Conservation (phyloP, 2,329 filamentous ascomycete genomes). For the Rhynchosporium secalis region DNA sequence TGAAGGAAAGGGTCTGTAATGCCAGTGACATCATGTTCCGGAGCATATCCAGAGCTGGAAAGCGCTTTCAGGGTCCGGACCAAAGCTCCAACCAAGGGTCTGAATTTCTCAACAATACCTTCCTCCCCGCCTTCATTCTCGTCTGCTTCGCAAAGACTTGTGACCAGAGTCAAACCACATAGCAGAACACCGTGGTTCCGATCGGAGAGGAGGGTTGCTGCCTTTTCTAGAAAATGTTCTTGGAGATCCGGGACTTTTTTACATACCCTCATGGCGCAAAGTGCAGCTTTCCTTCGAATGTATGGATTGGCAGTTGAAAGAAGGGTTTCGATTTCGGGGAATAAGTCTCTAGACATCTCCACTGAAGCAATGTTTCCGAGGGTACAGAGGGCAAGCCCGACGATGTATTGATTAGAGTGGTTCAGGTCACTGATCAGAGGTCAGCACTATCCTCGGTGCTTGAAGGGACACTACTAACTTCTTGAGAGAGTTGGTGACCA, state of each 20-base stretch:
- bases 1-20: conserved; percentile 98
- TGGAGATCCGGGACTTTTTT: conserved; percentile 96
- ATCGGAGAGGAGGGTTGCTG: conserved; percentile 82
- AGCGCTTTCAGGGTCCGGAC: conserved; percentile 90
- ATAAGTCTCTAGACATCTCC: conserved; percentile 97
- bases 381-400: conserved; percentile 92
- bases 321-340: conserved; percentile 90
- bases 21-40: conserved; percentile 96
- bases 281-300: conserved; percentile 90
- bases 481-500: conserved; percentile 96
- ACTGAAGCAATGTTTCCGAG: conserved; percentile 96
- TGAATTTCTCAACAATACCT: conserved; percentile 87
- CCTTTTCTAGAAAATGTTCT: conserved; percentile 96
- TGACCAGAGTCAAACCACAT: conserved; percentile 87
- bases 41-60: conserved; percentile 92
- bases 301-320: conserved; percentile 96
- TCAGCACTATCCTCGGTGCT: conserved; percentile 11
- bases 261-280: conserved; percentile 99
- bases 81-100: conserved; percentile 77
- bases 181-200: conserved; percentile 94
- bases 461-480: conserved; percentile 60
- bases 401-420: conserved; percentile 97
- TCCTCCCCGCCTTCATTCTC: conserved; percentile 90
- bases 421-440: conserved; percentile 72
- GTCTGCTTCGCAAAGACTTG: conserved; percentile 90